A percentile compares a stretch with the other conserved stretches of the same genome.
phyloP scores from a whole-genome alignment of 1,284 basidiomycete genomes.

The Cutaneotrichosporon sp. region DNA sequence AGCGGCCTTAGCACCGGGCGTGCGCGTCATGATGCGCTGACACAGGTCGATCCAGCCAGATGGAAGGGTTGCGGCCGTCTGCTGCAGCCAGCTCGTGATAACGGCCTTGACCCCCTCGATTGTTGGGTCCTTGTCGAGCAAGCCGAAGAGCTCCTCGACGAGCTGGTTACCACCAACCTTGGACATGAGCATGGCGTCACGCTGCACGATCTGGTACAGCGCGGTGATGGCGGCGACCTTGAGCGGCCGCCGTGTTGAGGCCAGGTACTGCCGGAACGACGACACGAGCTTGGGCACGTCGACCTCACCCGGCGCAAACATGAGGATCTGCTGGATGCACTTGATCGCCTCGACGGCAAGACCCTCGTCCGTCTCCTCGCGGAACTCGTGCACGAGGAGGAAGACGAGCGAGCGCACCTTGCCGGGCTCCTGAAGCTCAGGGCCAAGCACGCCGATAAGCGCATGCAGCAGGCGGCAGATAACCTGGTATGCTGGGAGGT shows the following conservation, averaged over 20 bases:
- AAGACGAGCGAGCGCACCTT: conserved; percentile 78
- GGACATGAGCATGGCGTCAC: conserved; percentile 87
- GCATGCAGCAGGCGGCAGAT: conserved; percentile 90
- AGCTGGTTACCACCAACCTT: conserved; percentile 89
- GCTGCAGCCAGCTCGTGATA: conserved; percentile 91
- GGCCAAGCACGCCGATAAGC: conserved; percentile 88
- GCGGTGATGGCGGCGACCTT: conserved; percentile 94
- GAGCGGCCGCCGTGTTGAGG: conserved; percentile 74
- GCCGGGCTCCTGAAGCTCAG: conserved; percentile 86
- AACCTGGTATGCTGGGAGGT: conserved; percentile 85
- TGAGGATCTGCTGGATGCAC: conserved; percentile 92
- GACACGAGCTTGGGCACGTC: conserved; percentile 73
- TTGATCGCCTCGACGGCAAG: conserved; percentile 91
- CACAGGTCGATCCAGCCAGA: conserved; percentile 98
- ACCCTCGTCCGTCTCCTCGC: conserved; percentile 79
- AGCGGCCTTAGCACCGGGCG: conserved; percentile 61
- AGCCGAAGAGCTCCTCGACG: conserved; percentile 90
- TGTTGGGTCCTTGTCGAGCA: conserved; percentile 86
- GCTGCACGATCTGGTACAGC: conserved; percentile 94
- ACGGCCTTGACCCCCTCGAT: conserved; percentile 93
- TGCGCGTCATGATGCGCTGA: conserved; percentile 84
- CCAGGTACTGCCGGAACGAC: conserved; percentile 70
- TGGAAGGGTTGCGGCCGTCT: conserved; percentile 88
- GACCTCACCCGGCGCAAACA: conserved; percentile 85
- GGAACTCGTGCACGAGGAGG: conserved; percentile 81